Evolutionary conservation across 305 asterid species (phyloP).

Genomic region (Lippia alba): DNA sequence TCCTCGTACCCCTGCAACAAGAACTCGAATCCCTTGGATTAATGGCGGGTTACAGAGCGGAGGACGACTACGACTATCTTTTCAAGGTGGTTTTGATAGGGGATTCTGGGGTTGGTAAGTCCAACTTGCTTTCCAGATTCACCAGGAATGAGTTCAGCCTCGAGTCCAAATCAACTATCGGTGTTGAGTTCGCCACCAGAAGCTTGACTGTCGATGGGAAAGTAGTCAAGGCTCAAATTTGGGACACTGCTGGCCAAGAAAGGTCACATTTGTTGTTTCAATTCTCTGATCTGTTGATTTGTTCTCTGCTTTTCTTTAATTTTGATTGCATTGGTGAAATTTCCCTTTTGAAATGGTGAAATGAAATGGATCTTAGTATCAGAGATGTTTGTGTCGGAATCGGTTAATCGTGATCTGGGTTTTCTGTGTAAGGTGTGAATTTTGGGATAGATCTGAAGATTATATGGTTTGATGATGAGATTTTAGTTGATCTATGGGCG

Average conservation of each 20-base stretch:
- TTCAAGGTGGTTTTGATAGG: conserved; percentile 87
- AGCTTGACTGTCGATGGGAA: conserved; percentile 78
- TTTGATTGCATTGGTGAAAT: conserved; percentile 14
- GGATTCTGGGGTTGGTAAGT: conserved; percentile 89
- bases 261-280: conserved; percentile 45
- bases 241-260: conserved; percentile 95
- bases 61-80: conserved; percentile 86
- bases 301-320: not conserved
- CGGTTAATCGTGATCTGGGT: conserved; percentile 30
- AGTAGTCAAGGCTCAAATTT: conserved; percentile 89
- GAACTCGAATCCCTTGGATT: conserved; percentile 21
- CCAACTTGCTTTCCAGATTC: conserved; percentile 86
- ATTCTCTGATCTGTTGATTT: conserved; percentile 39
- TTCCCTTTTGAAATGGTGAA: conserved; percentile 4
- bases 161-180: conserved; percentile 87
- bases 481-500: conserved; percentile 28
- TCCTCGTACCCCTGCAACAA: conserved; percentile 6
- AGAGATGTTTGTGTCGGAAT: conserved; percentile 23
- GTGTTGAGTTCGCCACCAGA: conserved; percentile 88
- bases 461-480: conserved; percentile 26
- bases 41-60: conserved; percentile 84
- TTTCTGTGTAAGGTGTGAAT: conserved; percentile 19
- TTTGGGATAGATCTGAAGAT: conserved; percentile 46
- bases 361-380: conserved; percentile 25
- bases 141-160: conserved; percentile 91